Evolutionary conservation across 306 rosid species (phyloP), one percentile per base, ranked within the genome.

Genomic region (Lotus japonicus): DNA sequence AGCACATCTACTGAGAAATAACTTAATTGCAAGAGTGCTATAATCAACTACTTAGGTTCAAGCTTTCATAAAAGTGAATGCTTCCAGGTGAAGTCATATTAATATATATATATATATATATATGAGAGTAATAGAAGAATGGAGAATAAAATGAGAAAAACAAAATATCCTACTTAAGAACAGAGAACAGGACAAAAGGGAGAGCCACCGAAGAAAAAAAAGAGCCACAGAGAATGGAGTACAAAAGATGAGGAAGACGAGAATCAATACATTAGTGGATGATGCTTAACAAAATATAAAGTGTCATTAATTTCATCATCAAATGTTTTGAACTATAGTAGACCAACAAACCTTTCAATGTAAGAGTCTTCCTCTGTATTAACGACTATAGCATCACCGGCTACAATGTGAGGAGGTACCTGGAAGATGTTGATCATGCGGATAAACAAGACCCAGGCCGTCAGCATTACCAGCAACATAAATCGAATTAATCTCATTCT

Each of bases 341-440:
- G 12, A 52, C 57, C 50, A 70, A 57, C 74, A 63, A 81, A 90
- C 98, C 97, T 94, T 77, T 86, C 91, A n/a, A 94, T 66, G 76
- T 90, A 90, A 65, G 89, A 72, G 80, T 85, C 90, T 2, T 85
- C 88, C 75, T 83, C 90, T 3, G 98, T 86, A 50, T 77, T 87
- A 51, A 94, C 81, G 58, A 88, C 81, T 71, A 94, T 78, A 19
- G 89, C 83, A 61, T 94, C 97, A 50, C 98, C 98, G 6, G 80
- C 80, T 35, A 83, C 60, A 6, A 94, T 71, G 64, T 90, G 97
- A 46, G 88, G 73, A 0, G 97, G 96, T 55, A 90, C 98, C 98
- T 94, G 80, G 26, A 53, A 21, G 65, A 13, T 41, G 12, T 72
- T 46, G 14, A 31, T 19, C 75, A 67, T 14, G 57, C n/a, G 57